Base-by-base conservation (phyloP, 2,329 filamentous ascomycete genomes). In the Stromatinia cepivora region DNA sequence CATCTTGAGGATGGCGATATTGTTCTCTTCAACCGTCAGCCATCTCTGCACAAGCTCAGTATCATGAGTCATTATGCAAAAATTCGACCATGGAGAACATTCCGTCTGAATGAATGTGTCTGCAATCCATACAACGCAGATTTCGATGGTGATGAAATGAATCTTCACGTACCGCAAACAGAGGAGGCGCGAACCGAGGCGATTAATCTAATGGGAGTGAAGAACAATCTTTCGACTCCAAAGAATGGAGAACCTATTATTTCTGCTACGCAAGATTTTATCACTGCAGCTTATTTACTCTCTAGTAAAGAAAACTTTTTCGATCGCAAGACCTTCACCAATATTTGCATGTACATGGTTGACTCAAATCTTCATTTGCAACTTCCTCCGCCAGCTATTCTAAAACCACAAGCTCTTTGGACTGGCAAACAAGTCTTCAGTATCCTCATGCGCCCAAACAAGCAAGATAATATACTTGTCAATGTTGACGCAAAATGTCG, bases 61-160 rank as follows among this genome's bases (percentile, higher is more conserved):
- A 99, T 99, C 80, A 93, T 99, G 82, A 94, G 92, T 77, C 95
- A 99, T 83, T 89, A 91, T 77, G 95, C 91, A 75, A 97, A 97
- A 80, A 88, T 99, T 62, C 88, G 95, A 63, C 95, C 94, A 0
- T 97, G 95, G 90, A 89, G 94, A 79, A 99, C 95, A 0, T 98
- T 99, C 79, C 90, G 95, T 67, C 85, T 99, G 25, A 99, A 99
- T 78, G 95, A 99, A 79, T 99, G 95, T 86, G 95, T 97, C 1
- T 99, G 95, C 81, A 94, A 92, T 71, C 95, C 95, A 4, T 99
- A 99, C 84, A 99, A 99, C 76, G 95, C 95, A 69, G 95, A 99
- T 86, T 99, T 99, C 75, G 95, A 99, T 76, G 95, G 95, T 71
- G 95, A 99, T 76, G 95, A 99, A 80, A 99, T 99, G 95, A 99